Conservation (phyloP, 164 flowering plant genomes). For the Santalum album region DNA sequence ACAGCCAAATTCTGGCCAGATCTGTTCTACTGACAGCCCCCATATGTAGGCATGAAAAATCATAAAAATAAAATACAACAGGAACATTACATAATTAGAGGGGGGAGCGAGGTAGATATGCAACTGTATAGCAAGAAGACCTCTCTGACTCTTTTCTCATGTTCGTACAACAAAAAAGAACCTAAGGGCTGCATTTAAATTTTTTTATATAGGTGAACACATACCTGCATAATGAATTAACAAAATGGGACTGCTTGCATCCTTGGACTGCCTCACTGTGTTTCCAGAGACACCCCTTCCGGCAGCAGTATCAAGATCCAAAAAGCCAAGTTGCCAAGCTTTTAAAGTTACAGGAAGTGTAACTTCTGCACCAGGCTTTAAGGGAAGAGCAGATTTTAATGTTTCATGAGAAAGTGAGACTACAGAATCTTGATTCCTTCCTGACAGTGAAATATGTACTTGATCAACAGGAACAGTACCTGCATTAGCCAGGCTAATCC, state of each 20-base stretch:
- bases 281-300: conserved; percentile 42
- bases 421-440: conserved; percentile 91
- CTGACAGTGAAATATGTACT: conserved; percentile 84
- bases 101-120: no score
- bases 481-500: conserved; percentile 86
- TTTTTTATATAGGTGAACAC: neutral
- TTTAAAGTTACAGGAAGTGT: conserved; percentile 68
- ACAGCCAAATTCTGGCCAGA: no score
- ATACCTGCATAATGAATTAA: conserved; percentile 93
- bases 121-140: no score
- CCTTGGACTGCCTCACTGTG: conserved; percentile 54
- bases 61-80: no score
- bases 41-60: no score
- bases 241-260: conserved; percentile 78
- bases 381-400: conserved; percentile 71
- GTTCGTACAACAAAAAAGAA: no score
- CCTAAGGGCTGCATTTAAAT: no score
- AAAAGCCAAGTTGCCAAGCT: conserved; percentile 76
- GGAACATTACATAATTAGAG: no score
- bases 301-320: conserved; percentile 49
- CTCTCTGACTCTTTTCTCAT: no score
- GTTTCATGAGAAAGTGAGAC: conserved; percentile 56
- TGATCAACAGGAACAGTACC: conserved; percentile 94
- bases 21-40: no score
- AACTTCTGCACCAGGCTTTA: conserved; percentile 94